Base-by-base conservation (phyloP, 768 basidiomycete genomes). In the Pleurotus tuoliensis region DNA sequence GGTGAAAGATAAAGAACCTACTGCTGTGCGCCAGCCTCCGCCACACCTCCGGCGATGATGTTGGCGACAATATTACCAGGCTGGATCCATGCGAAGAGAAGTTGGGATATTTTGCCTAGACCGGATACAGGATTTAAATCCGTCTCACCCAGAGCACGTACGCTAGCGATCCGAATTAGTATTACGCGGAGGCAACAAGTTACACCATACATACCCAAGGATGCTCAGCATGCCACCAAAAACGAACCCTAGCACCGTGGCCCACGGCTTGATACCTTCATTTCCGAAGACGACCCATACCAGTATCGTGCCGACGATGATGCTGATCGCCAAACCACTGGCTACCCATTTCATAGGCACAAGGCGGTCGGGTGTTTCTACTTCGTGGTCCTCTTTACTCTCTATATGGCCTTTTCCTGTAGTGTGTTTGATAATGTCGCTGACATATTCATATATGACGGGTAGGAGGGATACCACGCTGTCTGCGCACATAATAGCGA, bases 21-120 rank as follows among this genome's bases (percentile, higher is more conserved):
- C 89, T 95, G 93, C 70, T 87, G 88, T 24, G 93, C 93, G n/a
- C 93, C 93, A 38, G 93, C 93, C 73, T 95, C 94, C 2, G 93
- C 89, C n/a, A 97, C 92, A 27, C 93, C 94, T 3, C 95, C 95
- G 1, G 96, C 96, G 45, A 98, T 92, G 65, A 98, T 90, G 66
- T 98, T 98, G 1, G 96, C 96, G n/a, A 97, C 92, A 16, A 97
- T 84, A 65, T 96, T 96, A 20, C 92, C 91, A 2, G 94, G 94
- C 66, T 95, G 93, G 40, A 97, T 81, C 78, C 95, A 88, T 5
- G 94, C 94, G 63, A 98, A 98, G 58, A 97, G 77, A 15, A 98
- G 77, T 65, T 98, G 96, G 18, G 90, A 93, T 59, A 98, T 87
- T 70, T 98, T 98, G 1, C 96, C 96, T 37, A 98, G 77, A 1